Evolutionary conservation across 257 asterid species (phyloP).

Genomic region (Anisodus tanguticus): DNA sequence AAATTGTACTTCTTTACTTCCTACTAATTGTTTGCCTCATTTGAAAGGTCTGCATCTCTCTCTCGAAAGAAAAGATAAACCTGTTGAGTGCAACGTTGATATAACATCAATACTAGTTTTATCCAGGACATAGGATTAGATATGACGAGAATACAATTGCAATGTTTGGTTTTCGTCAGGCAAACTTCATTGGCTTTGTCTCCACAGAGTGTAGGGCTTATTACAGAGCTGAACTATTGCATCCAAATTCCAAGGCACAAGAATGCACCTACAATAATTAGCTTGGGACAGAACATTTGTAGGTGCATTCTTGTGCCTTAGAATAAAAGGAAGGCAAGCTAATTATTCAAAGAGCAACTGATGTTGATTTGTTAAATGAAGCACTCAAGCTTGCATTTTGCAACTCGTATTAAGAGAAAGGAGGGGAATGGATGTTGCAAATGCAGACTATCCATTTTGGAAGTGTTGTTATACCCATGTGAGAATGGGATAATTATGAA

Average conservation of each 20-base stretch:
- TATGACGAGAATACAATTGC: neutral
- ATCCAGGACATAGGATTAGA: slow-evolving; percentile 4
- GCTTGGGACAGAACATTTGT: neutral
- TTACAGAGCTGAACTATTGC: neutral
- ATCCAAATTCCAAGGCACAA: neutral
- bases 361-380: neutral
- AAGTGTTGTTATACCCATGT: neutral
- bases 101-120: neutral
- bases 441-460: neutral
- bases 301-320: neutral
- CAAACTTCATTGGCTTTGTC: neutral
- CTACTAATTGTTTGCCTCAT: neutral
- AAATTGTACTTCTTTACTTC: neutral
- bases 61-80: neutral
- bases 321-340: slow-evolving; percentile 3
- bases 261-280: too few relatives aligned
- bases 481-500: neutral
- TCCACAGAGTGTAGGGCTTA: neutral
- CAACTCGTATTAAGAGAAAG: neutral
- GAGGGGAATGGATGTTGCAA: neutral
- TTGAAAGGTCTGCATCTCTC: neutral
- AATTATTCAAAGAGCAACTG: neutral
- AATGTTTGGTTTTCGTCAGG: neutral
- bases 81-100: neutral
- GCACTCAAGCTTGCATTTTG: neutral